phyloP scores from a whole-genome alignment of 164 flowering plant genomes.

The Pachysandra terminalis region DNA sequence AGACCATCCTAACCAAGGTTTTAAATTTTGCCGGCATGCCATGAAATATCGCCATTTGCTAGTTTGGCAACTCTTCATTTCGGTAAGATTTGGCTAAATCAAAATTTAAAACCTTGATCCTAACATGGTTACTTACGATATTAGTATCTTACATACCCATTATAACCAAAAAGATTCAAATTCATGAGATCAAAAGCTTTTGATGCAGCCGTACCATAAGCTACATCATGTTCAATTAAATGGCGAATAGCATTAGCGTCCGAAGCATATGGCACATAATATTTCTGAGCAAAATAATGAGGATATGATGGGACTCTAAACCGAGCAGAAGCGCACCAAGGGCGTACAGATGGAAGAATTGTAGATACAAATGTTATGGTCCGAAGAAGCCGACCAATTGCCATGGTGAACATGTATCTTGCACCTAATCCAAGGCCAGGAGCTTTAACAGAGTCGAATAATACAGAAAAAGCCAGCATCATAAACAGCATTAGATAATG shows the following conservation, averaged over 20 bases:
- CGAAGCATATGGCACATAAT: conserved; percentile 76
- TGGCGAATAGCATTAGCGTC: conserved; percentile 63
- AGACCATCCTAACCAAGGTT: no score
- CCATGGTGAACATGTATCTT: conserved; percentile 98
- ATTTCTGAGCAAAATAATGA: conserved; percentile 91
- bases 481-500: conserved; percentile 89
- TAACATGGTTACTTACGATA: no score
- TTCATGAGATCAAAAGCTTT: neutral
- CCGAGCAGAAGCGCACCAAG: conserved; percentile 88
- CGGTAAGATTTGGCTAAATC: no score
- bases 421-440: conserved; percentile 99
- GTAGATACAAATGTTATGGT: conserved; percentile 81
- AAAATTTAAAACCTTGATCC: no score
- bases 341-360: conserved; percentile 86
- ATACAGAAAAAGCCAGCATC: conserved; percentile 90
- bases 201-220: conserved; percentile 48
- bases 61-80: no score
- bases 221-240: conserved; percentile 46
- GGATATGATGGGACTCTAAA: conserved; percentile 71
- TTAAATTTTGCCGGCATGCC: no score
- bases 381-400: conserved; percentile 85
- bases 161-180: neutral
- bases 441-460: conserved; percentile 81
- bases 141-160: no score
- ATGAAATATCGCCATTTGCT: no score